phyloP scores from a whole-genome alignment of 2,329 filamentous ascomycete genomes.

The Apiospora aurea region DNA sequence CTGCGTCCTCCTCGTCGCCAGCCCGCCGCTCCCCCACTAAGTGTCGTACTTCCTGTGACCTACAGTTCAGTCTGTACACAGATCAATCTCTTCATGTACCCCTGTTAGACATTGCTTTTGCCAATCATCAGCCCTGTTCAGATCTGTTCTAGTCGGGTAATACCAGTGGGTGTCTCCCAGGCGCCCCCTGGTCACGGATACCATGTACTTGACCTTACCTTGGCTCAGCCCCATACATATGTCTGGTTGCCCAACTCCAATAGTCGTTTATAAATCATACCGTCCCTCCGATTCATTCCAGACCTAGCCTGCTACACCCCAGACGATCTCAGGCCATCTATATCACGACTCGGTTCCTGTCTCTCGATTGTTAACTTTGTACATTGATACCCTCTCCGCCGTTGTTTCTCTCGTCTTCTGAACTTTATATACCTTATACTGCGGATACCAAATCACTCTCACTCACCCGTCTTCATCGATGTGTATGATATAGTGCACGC shows the following conservation, averaged over 20 bases:
- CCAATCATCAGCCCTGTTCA: conserved; percentile 26
- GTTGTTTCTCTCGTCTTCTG: conserved; percentile 2
- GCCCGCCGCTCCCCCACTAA: conserved; percentile 18
- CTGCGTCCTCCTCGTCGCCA: conserved; percentile 16
- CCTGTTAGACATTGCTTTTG: conserved; percentile 24
- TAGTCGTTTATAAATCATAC: conserved; percentile 24
- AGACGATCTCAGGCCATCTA: conserved; percentile 19
- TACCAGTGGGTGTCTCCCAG: conserved; percentile 13
- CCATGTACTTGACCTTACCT: background rate
- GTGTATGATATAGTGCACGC: conserved; percentile 2
- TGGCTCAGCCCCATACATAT: conserved; percentile 23
- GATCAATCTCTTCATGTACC: conserved; percentile 23
- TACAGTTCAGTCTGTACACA: conserved; percentile 18
- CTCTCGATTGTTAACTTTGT: conserved; percentile 12
- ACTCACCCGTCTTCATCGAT: background rate
- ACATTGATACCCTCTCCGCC: conserved; percentile 20
- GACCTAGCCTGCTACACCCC: conserved; percentile 22
- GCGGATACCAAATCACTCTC: conserved; percentile 4
- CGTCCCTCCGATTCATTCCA: conserved; percentile 18
- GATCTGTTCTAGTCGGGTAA: conserved; percentile 25
- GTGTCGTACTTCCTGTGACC: conserved; percentile 18
- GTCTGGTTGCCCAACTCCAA: conserved; percentile 17
- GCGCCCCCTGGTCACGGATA: conserved; percentile 18
- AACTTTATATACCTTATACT: conserved; percentile 22
- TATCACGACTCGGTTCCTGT: conserved; percentile 16